Evolutionary conservation across 176 grass and related monocot genomes (phyloP).

Genomic region (Oryza meyeriana): DNA sequence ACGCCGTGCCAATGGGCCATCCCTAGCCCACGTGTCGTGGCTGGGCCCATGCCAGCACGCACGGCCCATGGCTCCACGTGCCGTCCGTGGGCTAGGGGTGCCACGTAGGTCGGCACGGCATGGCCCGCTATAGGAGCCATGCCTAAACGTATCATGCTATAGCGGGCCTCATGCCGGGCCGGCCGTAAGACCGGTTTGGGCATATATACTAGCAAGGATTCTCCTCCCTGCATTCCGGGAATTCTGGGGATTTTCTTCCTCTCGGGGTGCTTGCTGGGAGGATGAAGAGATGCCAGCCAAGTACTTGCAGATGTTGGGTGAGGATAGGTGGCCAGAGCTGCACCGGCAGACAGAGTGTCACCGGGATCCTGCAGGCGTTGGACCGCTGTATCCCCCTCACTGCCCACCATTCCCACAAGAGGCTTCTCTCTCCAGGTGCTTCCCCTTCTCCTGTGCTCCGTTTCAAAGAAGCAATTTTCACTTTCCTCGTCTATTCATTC

Average conservation of each 20-base stretch:
- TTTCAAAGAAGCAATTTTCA: background rate
- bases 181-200: too few species aligned
- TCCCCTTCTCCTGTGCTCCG: background rate
- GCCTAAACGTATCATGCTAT: too few species aligned
- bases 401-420: slow-evolving; percentile 33
- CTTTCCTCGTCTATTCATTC: background rate
- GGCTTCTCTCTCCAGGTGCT: slow-evolving; percentile 38
- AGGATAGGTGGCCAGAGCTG: slow-evolving; percentile 69
- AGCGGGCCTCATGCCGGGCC: too few species aligned
- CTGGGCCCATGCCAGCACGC: too few species aligned
- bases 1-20: too few species aligned
- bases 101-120: too few species aligned
- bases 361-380: slow-evolving; percentile 86
- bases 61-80: too few species aligned
- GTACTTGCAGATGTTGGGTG: slow-evolving; percentile 62
- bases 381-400: slow-evolving; percentile 66
- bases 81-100: too few species aligned
- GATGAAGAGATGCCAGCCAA: slow-evolving; percentile 62
- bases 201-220: too few species aligned
- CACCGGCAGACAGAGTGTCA: slow-evolving; percentile 77
- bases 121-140: too few species aligned
- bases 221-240: slow-evolving; percentile 35
- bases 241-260: background rate
- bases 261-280: slow-evolving; percentile 4
- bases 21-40: too few species aligned